Evolutionary conservation across 306 rosid species (phyloP).

Genomic region (Castanea crenata): DNA sequence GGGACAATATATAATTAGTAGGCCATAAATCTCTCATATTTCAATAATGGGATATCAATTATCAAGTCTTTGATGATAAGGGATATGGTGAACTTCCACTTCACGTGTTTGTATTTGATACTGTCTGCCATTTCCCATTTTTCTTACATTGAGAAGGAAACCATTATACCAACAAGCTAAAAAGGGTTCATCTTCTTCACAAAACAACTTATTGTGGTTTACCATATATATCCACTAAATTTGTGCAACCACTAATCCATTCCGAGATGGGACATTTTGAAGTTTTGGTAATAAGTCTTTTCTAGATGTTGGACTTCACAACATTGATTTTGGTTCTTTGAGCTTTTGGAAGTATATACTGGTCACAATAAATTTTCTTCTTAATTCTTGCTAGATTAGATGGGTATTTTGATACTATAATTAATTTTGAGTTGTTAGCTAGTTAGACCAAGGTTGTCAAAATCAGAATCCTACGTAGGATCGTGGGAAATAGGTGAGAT

Average conservation of each 20-base stretch:
- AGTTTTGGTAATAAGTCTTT: background rate
- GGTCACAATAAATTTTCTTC: background rate
- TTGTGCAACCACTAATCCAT: slow-evolving; percentile 25
- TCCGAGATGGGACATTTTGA: background rate
- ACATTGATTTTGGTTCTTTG: background rate
- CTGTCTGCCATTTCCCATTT: slow-evolving; percentile 49
- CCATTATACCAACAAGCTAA: slow-evolving; percentile 19
- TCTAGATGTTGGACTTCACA: background rate
- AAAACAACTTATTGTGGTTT: slow-evolving; percentile 16
- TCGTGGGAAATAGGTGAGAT: too few species aligned
- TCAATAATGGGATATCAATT: slow-evolving; percentile 9
- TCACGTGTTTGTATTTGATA: slow-evolving; percentile 19
- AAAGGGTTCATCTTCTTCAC: slow-evolving; percentile 17
- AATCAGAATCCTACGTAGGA: too few species aligned
- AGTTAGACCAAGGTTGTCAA: too few species aligned
- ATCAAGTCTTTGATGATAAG: slow-evolving; percentile 19
- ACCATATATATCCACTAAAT: slow-evolving; percentile 27
- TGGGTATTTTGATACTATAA: background rate
- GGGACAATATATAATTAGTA: background rate
- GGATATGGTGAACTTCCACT: slow-evolving; percentile 41
- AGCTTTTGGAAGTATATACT: background rate
- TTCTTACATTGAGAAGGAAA: slow-evolving; percentile 16
- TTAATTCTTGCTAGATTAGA: background rate
- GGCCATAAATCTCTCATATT: slow-evolving; percentile 2
- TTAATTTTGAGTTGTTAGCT: background rate